Evolutionary conservation across 2,329 filamentous ascomycete species (phyloP).

Genomic region (Neofusicoccum cordaticola): DNA sequence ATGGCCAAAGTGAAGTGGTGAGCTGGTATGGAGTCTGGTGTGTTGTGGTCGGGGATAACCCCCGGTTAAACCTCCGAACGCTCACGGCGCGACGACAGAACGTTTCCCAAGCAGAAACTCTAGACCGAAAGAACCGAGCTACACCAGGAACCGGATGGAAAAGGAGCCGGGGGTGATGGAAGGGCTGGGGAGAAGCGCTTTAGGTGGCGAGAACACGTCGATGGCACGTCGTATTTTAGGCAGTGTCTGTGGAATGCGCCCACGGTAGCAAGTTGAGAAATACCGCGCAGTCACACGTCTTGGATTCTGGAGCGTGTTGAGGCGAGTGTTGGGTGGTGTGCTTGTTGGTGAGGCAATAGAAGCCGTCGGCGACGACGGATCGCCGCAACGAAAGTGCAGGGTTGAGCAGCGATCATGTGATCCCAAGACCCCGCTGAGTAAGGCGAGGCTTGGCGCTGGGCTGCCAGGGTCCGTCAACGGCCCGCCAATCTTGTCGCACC

Average conservation of each 20-base stretch:
- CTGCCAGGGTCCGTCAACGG: not conserved
- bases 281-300: too few relatives aligned
- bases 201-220: not conserved
- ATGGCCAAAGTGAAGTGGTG: conserved; percentile 21
- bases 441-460: not conserved
- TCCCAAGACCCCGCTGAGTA: not conserved
- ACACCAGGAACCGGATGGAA: not conserved
- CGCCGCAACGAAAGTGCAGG: not conserved
- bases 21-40: not conserved
- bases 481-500: conserved; percentile 13
- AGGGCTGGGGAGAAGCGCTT: not conserved
- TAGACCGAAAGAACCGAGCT: not conserved
- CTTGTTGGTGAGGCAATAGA: not conserved
- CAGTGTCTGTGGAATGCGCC: not conserved
- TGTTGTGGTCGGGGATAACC: not conserved
- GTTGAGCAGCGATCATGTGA: not conserved
- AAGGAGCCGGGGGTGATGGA: not conserved
- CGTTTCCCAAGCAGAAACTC: not conserved
- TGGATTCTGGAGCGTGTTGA: not conserved
- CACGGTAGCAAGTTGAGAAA: too few relatives aligned
- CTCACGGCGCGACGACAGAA: not conserved
- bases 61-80: not conserved
- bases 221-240: not conserved
- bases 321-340: not conserved
- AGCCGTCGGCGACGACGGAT: not conserved